A percentile compares a stretch with the other conserved stretches of the same genome.
Evolutionary conservation across 352 stramenopile species (phyloP).

Genomic region (Globisporangium cylindrosporum): DNA sequence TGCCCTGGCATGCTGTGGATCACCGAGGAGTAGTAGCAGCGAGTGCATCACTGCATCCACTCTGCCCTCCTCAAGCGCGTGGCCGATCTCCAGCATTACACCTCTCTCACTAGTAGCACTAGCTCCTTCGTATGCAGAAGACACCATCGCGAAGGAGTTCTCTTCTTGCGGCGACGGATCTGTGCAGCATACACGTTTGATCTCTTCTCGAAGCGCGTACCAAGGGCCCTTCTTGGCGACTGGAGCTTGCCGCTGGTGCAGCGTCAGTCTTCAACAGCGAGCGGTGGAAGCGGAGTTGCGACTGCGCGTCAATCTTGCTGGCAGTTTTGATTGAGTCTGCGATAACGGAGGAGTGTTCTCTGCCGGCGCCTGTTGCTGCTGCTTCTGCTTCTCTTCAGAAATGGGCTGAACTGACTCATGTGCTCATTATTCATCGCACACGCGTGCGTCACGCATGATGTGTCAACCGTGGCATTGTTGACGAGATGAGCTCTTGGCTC

Average conservation of each 20-base stretch:
- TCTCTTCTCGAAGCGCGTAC: neutral
- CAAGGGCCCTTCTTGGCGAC: neutral
- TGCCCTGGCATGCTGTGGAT: neutral
- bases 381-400: neutral
- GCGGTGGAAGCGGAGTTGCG: too few species aligned
- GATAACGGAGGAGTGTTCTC: neutral
- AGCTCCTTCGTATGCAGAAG: neutral
- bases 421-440: neutral
- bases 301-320: neutral
- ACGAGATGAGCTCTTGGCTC: neutral
- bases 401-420: neutral
- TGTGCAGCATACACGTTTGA: neutral
- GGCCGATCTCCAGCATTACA: slow-evolving; percentile 15
- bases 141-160: neutral
- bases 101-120: neutral
- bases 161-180: neutral
- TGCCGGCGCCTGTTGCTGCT: neutral
- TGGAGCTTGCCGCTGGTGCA: neutral
- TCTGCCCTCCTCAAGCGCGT: slow-evolving; percentile 29
- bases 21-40: slow-evolving; percentile 34
- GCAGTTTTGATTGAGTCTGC: neutral
- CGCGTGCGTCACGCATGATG: too few species aligned
- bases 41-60: slow-evolving; percentile 38
- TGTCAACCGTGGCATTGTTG: neutral
- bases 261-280: neutral